Base-by-base conservation (phyloP, 129 eudicot genomes). In the Artemisia annua region DNA sequence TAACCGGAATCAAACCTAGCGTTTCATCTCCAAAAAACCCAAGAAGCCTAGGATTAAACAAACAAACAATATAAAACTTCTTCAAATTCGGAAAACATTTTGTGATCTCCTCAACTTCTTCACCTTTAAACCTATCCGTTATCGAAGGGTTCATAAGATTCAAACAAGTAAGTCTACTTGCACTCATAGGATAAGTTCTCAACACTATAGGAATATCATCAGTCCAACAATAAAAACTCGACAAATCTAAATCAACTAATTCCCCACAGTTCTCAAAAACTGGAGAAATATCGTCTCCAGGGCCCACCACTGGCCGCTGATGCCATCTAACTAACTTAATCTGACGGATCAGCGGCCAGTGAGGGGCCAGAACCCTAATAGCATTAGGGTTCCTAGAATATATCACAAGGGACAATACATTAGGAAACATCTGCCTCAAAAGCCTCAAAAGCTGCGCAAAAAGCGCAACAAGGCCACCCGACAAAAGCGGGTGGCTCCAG, bases 271-370 rank as follows among this genome's bases (percentile, higher is more conserved):
- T 66, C 5, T 78, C 74, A 11, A 95, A 75, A 20, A 95, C 15
- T 0, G 86, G 71, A 28, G 61, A 0, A 10, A 90, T 78, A 74
- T 95, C 99, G 0, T 85, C 80, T 3, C 86, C 99, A 5, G 78
- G 54, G 19, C 81, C 28, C 2, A 51, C 75, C 1, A 60, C 91
- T 0, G 97, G 97, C 12, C 99, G 79, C 62, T 90, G 96, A 59
- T 95, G 99, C 99, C 99, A 95, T 3, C 99, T 66, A 15, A 95
- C 91, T 20, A 95, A 86, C 83, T 90, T 95, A 14, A 95, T 67
- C 13, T 70, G 65, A 1, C 70, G 67, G 9, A 85, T 50, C 1
- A 20, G 0, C 1, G 75, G 81, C 90, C 96, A 94, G 28, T 64
- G 83, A n/a, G 84, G 83, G 30, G 88, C 69, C 26, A 94, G 18